Evolutionary conservation across 768 basidiomycete genomes (phyloP), one percentile per base, ranked within the genome.

Genomic region (Mycena rebaudengoi): DNA sequence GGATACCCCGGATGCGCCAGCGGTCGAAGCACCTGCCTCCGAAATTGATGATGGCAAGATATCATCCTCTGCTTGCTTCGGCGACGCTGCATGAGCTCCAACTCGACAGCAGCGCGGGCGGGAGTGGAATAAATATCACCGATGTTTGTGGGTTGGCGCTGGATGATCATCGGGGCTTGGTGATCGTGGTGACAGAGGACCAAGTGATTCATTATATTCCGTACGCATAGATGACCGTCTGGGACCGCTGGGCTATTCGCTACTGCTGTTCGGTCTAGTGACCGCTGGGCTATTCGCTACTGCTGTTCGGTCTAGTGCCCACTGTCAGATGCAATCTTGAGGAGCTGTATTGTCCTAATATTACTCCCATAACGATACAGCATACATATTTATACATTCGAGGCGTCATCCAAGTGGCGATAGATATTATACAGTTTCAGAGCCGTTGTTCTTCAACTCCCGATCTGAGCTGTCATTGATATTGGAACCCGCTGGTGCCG

Each of bases 121-220:
- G 37, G 7, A 4, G 39, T 13, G 11, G 21, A 40, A 29, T 21
- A 40, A 21, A 2, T 29, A 35, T 26, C 3, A 35, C 7, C 43
- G 4, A 10, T 11, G 64, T 68, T 16, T 61, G 49, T 28, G 53
- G 41, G 20, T 32, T 68, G 6, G 58, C 53, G 44, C 10, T 68
- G 7, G 66, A 68, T 45, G 66, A 68, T 43, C 62, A 58, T 26
- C 48, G 33, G 10, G 66, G 66, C 16, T 29, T 40, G 14, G 54
- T 64, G 18, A 43, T 68, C 21, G 30, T 68, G 30, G 40, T 60
- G 25, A 64, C 57, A 7, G 12, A 25, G 6, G n/a, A 58, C 16
- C 7, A 44, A 16, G 46, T 60, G 13, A 10, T 67, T 30, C 57
- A 56, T 43, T 41, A 25, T 33, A 50, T 67, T 16, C 66, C 66